Base-by-base conservation (phyloP, 495 filamentous ascomycete genomes). In the Podospora comata region DNA sequence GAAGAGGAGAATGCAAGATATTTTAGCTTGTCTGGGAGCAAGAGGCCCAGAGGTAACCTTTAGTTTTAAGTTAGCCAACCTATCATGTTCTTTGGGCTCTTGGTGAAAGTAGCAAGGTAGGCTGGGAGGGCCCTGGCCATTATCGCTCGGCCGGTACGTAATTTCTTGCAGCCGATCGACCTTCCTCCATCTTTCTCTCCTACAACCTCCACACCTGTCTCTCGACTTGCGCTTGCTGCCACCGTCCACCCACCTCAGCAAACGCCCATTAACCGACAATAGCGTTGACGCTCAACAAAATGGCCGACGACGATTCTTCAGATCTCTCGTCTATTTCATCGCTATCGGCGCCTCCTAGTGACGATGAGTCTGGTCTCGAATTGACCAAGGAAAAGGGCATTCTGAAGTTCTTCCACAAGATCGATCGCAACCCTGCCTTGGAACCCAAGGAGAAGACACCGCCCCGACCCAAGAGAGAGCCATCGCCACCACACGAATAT, bases 401-500 rank as follows among this genome's bases (percentile, higher is more conserved):
- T 63, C 75, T 86, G 23, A 84, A 84, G 73, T 87, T 85, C 82
- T 86, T 87, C 74, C 81, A 84, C 69, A 85, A 83, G 72, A 75
- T 83, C 55, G 74, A 80, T 66, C 68, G 78, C 61, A 79, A 77
- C 68, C 73, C 77, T 28, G 72, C 71, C 60, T 69, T 76, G 68
- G 72, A 79, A 23, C 74, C 76, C 71, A 77, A 77, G 73, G 82
- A 80, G 69, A 71, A 73, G 65, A 86, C 90, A 70, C 89, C 90
- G 62, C 90, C 91, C 34, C 83, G 88, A 67, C 90, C 90, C 68
- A 89, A 89, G 81, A 85, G 92, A 71, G 87, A 88, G 63, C 88
- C 92, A 32, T 94, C 93, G 72, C 94, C 94, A 74, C 89, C 91
- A 5, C 94, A 97, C 79, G 92, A 93, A 84, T 90, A 90, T 79